Evolutionary conservation across 2,329 filamentous ascomycete genomes (phyloP).

Genomic region (Beauveria rudraprayagi): DNA sequence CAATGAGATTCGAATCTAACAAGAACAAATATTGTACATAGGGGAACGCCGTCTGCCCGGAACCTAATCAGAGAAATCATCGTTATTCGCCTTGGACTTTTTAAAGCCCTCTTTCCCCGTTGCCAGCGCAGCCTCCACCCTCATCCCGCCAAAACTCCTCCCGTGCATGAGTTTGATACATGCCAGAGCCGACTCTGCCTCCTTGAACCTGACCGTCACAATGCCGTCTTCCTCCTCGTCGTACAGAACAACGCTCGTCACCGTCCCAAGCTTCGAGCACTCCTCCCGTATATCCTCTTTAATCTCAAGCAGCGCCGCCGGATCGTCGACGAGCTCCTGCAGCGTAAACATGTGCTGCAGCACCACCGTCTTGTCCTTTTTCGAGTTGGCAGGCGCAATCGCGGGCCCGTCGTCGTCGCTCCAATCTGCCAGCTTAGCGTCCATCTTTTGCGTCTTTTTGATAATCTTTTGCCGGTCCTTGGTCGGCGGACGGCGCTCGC

Average conservation of each 20-base stretch:
- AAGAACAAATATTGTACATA: neutral
- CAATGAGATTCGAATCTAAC: neutral
- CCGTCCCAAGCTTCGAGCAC: conserved; percentile 74
- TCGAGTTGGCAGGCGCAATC: conserved; percentile 34
- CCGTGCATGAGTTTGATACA: conserved; percentile 74
- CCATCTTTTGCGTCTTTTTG: conserved; percentile 81
- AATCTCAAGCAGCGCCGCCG: conserved; percentile 76
- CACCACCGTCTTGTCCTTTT: conserved; percentile 75
- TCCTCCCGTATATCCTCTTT: conserved; percentile 91
- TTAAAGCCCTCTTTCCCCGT: conserved; percentile 66
- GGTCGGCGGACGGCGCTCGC: conserved; percentile 34
- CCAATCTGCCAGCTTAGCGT: conserved; percentile 91
- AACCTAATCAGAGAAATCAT: conserved; percentile 20
- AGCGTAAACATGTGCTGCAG: conserved; percentile 91
- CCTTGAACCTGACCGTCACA: conserved; percentile 73
- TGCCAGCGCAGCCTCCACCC: conserved; percentile 63
- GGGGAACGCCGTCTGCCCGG: no score
- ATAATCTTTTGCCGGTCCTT: conserved; percentile 81
- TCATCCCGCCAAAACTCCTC: conserved; percentile 65
- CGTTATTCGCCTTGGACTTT: conserved; percentile 53
- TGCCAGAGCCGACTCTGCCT: conserved; percentile 59
- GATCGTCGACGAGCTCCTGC: conserved; percentile 75
- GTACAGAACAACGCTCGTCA: conserved; percentile 86
- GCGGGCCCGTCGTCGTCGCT: conserved; percentile 72
- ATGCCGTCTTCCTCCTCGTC: conserved; percentile 81